phyloP scores from a whole-genome alignment of 2,329 filamentous ascomycete species.

The Didymella sp. region DNA sequence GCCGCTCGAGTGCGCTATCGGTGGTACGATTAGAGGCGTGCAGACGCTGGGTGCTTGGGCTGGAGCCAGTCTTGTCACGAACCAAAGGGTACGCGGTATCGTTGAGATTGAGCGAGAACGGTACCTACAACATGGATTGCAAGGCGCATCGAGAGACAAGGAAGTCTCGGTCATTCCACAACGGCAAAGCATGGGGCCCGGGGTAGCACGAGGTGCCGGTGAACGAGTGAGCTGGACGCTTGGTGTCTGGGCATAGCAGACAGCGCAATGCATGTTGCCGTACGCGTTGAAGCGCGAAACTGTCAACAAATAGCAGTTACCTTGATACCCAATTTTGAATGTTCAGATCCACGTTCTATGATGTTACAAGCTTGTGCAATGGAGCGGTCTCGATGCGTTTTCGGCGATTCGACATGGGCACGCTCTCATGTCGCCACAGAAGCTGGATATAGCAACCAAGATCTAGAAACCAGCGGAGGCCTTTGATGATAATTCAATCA shows the following conservation, averaged over 20 bases:
- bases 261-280: no score
- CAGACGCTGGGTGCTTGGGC: conserved; percentile 77
- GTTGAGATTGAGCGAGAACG: conserved; percentile 74
- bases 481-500: no score
- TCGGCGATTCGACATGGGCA: no score
- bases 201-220: conserved; percentile 42
- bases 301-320: no score
- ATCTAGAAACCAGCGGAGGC: no score
- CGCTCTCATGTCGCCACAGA: no score
- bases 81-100: conserved; percentile 72
- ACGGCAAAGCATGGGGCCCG: conserved; percentile 69
- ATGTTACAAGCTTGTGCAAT: no score
- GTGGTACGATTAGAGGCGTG: conserved; percentile 69
- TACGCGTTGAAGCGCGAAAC: no score
- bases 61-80: conserved; percentile 73
- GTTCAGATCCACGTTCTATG: no score
- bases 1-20: conserved; percentile 49
- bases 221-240: conserved; percentile 50
- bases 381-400: no score
- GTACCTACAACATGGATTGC: conserved; percentile 71
- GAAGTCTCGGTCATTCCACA: conserved; percentile 66
- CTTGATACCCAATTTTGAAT: no score
- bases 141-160: conserved; percentile 65
- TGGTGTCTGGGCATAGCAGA: conserved; percentile 49
- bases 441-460: no score